Conservation (phyloP, 2,329 filamentous ascomycete genomes). For the Curvularia sp. region DNA sequence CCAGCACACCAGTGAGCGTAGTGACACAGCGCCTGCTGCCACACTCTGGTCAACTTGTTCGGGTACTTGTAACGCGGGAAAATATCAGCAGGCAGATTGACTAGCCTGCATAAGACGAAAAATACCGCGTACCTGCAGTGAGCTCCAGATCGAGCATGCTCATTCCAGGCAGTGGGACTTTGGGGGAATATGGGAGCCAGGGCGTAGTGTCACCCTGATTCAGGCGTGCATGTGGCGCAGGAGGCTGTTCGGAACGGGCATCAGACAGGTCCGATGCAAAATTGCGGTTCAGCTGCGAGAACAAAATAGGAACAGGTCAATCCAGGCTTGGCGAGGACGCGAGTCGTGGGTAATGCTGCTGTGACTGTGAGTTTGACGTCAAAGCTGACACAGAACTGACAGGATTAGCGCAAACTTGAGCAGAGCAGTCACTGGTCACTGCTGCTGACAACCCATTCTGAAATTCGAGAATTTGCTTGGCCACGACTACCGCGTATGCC, state of each 20-base stretch:
- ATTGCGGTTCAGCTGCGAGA: not conserved
- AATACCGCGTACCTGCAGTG: conserved; percentile 5
- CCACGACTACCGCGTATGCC: not conserved
- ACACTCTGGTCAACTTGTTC: conserved; percentile 1
- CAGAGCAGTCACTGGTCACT: not conserved
- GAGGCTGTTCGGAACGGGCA: conserved; percentile 2
- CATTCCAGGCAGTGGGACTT: not conserved
- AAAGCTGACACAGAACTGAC: conserved; percentile 1
- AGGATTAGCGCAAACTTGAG: not conserved
- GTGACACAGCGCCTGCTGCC: conserved; percentile 14
- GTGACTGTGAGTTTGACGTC: conserved; percentile 3
- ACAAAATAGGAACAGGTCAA: conserved; percentile 1
- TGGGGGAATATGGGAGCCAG: conserved; percentile 17
- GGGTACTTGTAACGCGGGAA: conserved; percentile 5
- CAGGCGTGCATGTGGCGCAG: conserved; percentile 10
- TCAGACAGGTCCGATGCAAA: conserved; percentile 1
- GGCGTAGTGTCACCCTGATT: conserved; percentile 5
- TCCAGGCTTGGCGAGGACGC: conserved; percentile 14
- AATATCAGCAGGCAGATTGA: conserved; percentile 17
- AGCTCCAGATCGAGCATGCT: not conserved
- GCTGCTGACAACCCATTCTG: not conserved
- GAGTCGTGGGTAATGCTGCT: conserved; percentile 6
- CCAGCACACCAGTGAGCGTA: conserved; percentile 1
- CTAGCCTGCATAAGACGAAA: conserved; percentile 10
- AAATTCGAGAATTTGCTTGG: not conserved